Percentiles rank a stretch among this genome's conserved stretches.
phyloP scores from a whole-genome alignment of 179 eudicot genomes.

The Drosera spatulata region DNA sequence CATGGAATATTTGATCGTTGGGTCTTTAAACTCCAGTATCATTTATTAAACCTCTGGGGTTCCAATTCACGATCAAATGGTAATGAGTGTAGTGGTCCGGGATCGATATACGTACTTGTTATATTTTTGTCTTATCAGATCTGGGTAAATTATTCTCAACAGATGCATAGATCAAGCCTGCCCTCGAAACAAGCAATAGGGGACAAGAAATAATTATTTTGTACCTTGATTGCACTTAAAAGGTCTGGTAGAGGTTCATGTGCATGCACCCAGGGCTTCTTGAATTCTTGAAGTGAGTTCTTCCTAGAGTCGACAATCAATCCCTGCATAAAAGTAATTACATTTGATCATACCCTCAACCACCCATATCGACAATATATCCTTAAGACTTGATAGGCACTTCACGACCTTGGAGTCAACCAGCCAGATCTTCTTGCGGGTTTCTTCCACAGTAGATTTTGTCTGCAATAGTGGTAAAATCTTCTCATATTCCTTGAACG shows the following conservation, averaged over 20 bases:
- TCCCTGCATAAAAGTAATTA: conserved; percentile 21
- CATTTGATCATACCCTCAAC: background rate
- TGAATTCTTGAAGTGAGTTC: conserved; percentile 73
- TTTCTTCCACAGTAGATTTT: conserved; percentile 37
- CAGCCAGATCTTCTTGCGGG: conserved; percentile 74
- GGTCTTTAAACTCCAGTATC: too few species aligned
- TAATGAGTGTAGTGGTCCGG: too few species aligned
- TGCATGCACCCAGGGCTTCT: conserved; percentile 92
- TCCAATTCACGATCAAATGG: too few species aligned
- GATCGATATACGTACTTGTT: too few species aligned
- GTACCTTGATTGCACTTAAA: conserved; percentile 68
- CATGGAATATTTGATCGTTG: too few species aligned
- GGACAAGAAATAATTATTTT: background rate
- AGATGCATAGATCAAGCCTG: background rate
- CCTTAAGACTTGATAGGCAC: background rate
- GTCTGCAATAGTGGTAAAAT: conserved; percentile 17
- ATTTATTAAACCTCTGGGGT: too few species aligned
- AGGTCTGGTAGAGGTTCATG: conserved; percentile 65
- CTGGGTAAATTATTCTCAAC: too few species aligned
- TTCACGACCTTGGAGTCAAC: conserved; percentile 62
- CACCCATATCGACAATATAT: background rate
- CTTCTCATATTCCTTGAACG: conserved; percentile 7
- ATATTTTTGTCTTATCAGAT: too few species aligned
- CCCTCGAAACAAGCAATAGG: background rate
- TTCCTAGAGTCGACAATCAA: conserved; percentile 64